These are phyloP conservation scores for Guyanaporus albipodus DNA, from an alignment of 768 basidiomycete genomes.

Conservation along the genomic window DNA sequence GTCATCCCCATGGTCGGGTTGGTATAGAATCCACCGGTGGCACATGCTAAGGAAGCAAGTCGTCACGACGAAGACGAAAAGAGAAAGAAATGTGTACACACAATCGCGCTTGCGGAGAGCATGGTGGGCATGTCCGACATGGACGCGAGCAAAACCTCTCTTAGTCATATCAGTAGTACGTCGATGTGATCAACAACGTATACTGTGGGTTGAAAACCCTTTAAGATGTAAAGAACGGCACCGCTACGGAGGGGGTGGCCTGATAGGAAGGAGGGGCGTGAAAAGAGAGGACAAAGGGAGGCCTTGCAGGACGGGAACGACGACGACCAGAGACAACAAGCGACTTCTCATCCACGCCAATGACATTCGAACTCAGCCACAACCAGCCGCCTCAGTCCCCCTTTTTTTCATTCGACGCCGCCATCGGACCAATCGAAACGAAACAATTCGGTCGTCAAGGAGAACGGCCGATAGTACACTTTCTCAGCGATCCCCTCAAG, in stretches of 20 bases:
- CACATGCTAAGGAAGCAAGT: conserved; percentile 40
- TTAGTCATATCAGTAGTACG: conserved; percentile 21
- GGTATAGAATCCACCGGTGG: conserved; percentile 58
- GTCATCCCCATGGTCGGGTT: conserved; percentile 46
- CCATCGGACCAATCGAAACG: background rate
- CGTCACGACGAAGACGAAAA: background rate
- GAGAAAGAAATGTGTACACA: conserved; percentile 4
- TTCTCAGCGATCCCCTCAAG: no score
- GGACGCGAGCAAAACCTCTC: conserved; percentile 27
- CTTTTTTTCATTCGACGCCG: no score
- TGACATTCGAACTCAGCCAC: conserved; percentile 29
- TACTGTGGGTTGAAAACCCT: conserved; percentile 4
- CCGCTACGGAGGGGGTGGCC: conserved; percentile 26
- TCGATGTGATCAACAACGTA: conserved; percentile 4
- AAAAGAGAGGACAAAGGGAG: conserved; percentile 14
- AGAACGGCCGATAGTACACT: background rate
- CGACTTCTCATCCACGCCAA: conserved; percentile 1
- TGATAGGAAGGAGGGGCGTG: conserved; percentile 16
- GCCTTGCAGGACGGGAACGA: conserved; percentile 7
- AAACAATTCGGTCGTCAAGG: background rate
- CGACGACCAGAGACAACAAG: background rate
- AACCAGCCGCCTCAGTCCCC: conserved; percentile 10
- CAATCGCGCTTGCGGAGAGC: conserved; percentile 24
- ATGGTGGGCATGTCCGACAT: conserved; percentile 18
- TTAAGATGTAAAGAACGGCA: conserved; percentile 24